phyloP scores from a whole-genome alignment of 2,329 filamentous ascomycete species.

The Xylariaceae sp. region DNA sequence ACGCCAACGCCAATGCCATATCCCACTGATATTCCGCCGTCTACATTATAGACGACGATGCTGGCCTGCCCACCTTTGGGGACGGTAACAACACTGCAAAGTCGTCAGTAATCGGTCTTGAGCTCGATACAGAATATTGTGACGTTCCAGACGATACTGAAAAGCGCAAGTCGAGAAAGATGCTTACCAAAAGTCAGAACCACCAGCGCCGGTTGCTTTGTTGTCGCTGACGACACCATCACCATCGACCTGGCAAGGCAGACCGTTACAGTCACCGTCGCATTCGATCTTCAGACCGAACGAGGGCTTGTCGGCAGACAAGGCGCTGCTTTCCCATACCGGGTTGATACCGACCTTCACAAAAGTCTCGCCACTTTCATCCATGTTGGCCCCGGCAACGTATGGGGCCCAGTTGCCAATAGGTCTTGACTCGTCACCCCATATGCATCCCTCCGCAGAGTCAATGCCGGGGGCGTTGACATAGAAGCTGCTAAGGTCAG shows the following conservation, averaged over 20 bases:
- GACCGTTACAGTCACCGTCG: slow-evolving; percentile 59
- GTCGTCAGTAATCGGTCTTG: neutral
- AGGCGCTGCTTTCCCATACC: slow-evolving; percentile 54
- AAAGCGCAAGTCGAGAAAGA: neutral
- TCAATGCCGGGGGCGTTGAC: slow-evolving; percentile 67
- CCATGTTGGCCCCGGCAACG: slow-evolving; percentile 70
- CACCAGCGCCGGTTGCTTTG: slow-evolving; percentile 57
- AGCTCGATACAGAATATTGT: neutral
- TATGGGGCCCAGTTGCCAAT: slow-evolving; percentile 74
- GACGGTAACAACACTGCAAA: slow-evolving; percentile 60
- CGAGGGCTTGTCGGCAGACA: slow-evolving; percentile 53
- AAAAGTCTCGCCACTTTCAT: slow-evolving; percentile 58
- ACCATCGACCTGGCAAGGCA: slow-evolving; percentile 61
- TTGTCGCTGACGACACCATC: slow-evolving; percentile 55
- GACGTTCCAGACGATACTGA: neutral
- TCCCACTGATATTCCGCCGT: slow-evolving; percentile 28
- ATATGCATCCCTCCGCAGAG: slow-evolving; percentile 59
- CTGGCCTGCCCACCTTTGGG: slow-evolving; percentile 59
- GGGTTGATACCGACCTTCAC: slow-evolving; percentile 76
- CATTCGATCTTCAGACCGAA: slow-evolving; percentile 70
- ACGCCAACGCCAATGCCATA: slow-evolving; percentile 6
- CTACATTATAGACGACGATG: slow-evolving; percentile 55
- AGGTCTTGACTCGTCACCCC: slow-evolving; percentile 58
- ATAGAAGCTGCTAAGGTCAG: slow-evolving; percentile 53
- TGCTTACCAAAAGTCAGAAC: slow-evolving; percentile 55